phyloP scores from a whole-genome alignment of 345 rosid genomes.

The Populus ilicifolia region DNA sequence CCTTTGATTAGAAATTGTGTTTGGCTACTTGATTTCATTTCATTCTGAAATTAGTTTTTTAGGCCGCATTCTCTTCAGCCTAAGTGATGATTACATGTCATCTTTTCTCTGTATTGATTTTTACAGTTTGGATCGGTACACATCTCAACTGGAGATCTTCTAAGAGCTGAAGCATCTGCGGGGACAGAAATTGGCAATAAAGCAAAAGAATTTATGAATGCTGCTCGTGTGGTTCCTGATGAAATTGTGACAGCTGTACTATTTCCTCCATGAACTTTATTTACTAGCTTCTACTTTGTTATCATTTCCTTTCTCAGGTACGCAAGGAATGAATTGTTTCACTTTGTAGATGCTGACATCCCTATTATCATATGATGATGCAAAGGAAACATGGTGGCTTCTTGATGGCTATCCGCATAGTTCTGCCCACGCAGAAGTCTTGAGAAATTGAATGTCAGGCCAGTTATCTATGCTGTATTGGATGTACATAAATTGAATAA shows the following conservation, averaged over 20 bases:
- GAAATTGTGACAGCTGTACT: conserved; percentile 72
- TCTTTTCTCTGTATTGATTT: background rate
- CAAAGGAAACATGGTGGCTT: conserved; percentile 80
- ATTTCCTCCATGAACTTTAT: conserved; percentile 11
- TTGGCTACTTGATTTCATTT: background rate
- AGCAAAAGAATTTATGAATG: conserved; percentile 77
- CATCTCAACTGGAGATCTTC: conserved; percentile 85
- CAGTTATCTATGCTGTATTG: conserved; percentile 65
- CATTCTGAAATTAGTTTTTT: background rate
- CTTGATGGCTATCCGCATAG: conserved; percentile 88
- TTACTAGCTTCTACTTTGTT: background rate
- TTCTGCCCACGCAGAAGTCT: conserved; percentile 71
- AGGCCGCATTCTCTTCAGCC: background rate
- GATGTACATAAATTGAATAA: conserved; percentile 47
- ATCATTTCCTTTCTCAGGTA: conserved; percentile 5
- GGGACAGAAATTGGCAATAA: conserved; percentile 71
- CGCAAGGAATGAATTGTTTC: conserved; percentile 3
- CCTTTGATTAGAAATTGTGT: background rate
- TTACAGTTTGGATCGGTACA: conserved; percentile 70
- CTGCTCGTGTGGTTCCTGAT: conserved; percentile 81
- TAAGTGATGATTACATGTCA: background rate
- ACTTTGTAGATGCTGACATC: conserved; percentile 56
- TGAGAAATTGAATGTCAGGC: conserved; percentile 61
- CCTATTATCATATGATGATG: conserved; percentile 63
- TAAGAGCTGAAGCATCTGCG: conserved; percentile 76